phyloP scores from a whole-genome alignment of 768 basidiomycete genomes.

The Kockovaella imperatae region DNA sequence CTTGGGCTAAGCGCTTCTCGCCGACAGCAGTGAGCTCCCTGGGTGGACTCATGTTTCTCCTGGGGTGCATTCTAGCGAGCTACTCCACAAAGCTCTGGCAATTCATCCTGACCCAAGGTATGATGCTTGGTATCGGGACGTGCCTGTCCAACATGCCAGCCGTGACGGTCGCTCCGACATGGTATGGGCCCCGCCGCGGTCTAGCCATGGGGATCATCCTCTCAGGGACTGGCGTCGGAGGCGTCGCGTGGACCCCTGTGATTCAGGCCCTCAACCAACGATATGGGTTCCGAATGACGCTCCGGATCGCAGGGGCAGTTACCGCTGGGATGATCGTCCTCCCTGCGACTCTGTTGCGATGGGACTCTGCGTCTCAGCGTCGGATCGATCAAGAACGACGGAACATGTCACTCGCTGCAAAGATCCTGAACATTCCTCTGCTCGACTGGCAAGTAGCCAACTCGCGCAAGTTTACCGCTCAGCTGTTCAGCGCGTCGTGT shows the following conservation, averaged over 20 bases:
- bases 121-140: conserved; percentile 18
- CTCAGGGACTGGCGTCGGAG: conserved; percentile 30
- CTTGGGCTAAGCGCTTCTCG: conserved; percentile 2
- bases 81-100: conserved; percentile 3
- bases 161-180: conserved; percentile 22
- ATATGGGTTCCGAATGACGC: conserved; percentile 11
- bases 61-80: conserved; percentile 3
- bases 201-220: conserved; percentile 36
- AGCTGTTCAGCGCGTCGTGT: conserved; percentile 8
- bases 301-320: conserved; percentile 16
- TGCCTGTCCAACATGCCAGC: conserved; percentile 19
- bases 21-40: neutral
- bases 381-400: conserved; percentile 4
- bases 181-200: conserved; percentile 21
- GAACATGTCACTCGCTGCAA: neutral
- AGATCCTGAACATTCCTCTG: conserved; percentile 7
- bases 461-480: conserved; percentile 9
- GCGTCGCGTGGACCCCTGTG: conserved; percentile 23
- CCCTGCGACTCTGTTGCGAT: conserved; percentile 7
- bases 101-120: conserved; percentile 9
- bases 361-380: conserved; percentile 8
- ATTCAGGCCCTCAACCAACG: conserved; percentile 6
- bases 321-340: conserved; percentile 3
- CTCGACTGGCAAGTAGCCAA: conserved; percentile 14
- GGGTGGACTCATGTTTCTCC: neutral